Percentiles rank a stretch among this genome's conserved stretches.
Conservation (phyloP, 371 early-diverging fungal genomes). For the Mucor sp. region DNA sequence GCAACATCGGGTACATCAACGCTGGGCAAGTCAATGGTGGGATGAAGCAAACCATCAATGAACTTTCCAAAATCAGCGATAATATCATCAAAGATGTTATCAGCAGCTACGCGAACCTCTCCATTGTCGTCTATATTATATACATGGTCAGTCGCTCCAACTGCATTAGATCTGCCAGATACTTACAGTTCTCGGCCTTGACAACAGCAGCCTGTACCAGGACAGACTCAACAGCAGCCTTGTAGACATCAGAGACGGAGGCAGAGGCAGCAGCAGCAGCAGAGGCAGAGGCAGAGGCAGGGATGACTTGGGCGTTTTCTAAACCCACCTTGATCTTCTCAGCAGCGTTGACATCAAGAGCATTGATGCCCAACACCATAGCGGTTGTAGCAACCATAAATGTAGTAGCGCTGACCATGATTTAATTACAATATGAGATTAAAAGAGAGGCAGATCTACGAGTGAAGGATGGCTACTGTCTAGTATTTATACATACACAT, state of each 20-base stretch:
- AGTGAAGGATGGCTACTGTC: not conserved
- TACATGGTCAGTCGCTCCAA: not conserved
- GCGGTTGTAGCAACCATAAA: slow-evolving; percentile 11
- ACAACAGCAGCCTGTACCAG: not conserved
- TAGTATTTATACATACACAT: not conserved
- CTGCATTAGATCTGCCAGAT: not conserved
- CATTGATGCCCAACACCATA: slow-evolving; percentile 12
- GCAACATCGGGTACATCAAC: not conserved
- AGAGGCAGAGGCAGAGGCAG: not conserved
- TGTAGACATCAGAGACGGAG: not conserved
- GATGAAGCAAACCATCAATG: not conserved
- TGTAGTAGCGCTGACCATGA: slow-evolving; percentile 12
- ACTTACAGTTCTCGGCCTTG: not conserved
- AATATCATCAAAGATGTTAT: slow-evolving; percentile 2
- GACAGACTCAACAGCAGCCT: not conserved
- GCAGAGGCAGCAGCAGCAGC: not conserved
- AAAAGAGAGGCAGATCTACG: not conserved
- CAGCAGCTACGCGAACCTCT: not conserved
- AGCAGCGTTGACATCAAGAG: slow-evolving; percentile 8
- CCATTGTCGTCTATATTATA: not conserved
- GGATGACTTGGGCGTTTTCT: not conserved
- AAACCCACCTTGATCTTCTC: not conserved
- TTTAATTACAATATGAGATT: not conserved
- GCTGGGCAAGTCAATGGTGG: not conserved
- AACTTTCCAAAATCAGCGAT: not conserved